phyloP scores from a whole-genome alignment of 257 asterid species.

The Cruciata laevipes region DNA sequence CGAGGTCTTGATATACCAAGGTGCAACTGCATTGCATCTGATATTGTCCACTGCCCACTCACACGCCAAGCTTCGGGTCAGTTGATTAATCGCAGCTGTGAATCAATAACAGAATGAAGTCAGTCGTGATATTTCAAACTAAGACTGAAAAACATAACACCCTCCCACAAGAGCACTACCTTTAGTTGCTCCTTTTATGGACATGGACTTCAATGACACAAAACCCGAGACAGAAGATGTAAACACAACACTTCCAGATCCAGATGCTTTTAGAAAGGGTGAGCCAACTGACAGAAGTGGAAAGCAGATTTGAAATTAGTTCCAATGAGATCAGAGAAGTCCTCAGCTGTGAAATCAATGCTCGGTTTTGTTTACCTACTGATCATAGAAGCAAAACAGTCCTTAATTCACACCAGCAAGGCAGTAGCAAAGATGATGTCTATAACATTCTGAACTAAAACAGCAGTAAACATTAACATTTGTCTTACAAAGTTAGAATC shows the following conservation, averaged over 20 bases:
- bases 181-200: constrained; percentile 60
- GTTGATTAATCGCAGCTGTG: constrained; percentile 69
- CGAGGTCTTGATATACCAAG: constrained; percentile 63
- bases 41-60: constrained; percentile 67
- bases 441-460: no score
- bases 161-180: constrained; percentile 24
- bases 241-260: constrained; percentile 53
- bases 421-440: constrained; percentile 1
- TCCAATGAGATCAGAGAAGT: constrained; percentile 35
- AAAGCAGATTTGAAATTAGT: constrained; percentile 57
- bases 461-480: background rate
- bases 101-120: background rate
- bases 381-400: constrained; percentile 14
- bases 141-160: background rate
- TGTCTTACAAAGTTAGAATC: background rate
- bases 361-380: constrained; percentile 58
- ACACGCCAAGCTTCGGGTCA: constrained; percentile 57
- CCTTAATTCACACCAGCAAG: background rate
- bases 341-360: constrained; percentile 50
- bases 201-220: constrained; percentile 52
- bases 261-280: constrained; percentile 56
- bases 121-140: background rate
- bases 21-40: constrained; percentile 66
- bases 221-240: constrained; percentile 63
- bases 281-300: constrained; percentile 53